Evolutionary conservation across 306 rosid genomes (phyloP), one percentile per base, ranked within the genome.

Genomic region (Dalbergia cochinchinensis): DNA sequence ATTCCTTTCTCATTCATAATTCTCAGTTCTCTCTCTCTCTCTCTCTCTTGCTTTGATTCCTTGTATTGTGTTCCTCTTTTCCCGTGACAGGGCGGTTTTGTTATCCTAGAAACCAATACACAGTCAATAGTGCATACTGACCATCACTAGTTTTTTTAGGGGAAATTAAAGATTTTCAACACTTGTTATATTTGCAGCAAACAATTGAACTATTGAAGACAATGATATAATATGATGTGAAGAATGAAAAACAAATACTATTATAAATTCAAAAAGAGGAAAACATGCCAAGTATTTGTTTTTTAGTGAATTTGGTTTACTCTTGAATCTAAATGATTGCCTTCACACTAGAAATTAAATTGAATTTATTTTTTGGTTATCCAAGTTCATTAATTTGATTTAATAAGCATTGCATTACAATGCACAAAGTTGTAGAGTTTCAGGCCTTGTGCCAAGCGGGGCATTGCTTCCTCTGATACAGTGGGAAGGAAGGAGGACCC

Each of bases 391-490:
- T 18, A 54, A 54, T 54, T 54, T 54, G 22, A 54, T 54, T 54
- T 57, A 7, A 35, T 57, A 22, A 60, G 26, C 48, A 64, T 64
- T 35, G 42, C 31, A 66, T 61, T 69, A 18, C 55, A 26, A n/a
- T 33, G 22, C 34, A n/a, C 54, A 10, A 60, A 60, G 45, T 8
- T 26, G 60, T 77, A 77, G 53, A 68, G 78, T 78, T 80, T 45
- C 61, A 92, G 99, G 99, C 26, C 53, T 95, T 61, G 99, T 95
- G 53, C 99, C 99, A 9, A 95, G 96, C 50, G 97, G 99, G 60
- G 86, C 81, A 63, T 58, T 91, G 87, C 85, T 92, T 85, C 95
- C 99, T 83, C 82, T 91, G 65, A 86, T 95, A 94, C 97, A 95
- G 87, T 95, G 99, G 99, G 91, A 86, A 57, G 99, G 99, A 74